Conservation (phyloP, 2,329 filamentous ascomycete genomes). For the Colletotrichum coccodes region DNA sequence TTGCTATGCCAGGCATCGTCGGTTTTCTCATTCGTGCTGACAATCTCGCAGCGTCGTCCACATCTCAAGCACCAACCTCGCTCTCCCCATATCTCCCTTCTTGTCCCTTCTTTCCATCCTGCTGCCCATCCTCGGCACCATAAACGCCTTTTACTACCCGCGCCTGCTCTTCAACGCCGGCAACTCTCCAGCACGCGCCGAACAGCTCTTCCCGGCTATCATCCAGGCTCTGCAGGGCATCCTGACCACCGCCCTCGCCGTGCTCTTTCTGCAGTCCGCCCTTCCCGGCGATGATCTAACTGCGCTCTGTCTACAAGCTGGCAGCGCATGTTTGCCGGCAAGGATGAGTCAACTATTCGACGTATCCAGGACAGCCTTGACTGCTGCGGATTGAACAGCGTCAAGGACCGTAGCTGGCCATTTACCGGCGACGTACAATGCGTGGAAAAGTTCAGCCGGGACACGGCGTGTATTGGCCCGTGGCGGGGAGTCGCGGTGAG, state of each 20-base stretch:
- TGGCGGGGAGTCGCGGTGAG: slow-evolving; percentile 68
- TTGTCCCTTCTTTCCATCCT: slow-evolving; percentile 50
- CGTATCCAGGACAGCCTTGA: slow-evolving; percentile 72
- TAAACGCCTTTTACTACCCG: slow-evolving; percentile 49
- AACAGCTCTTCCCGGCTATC: slow-evolving; percentile 35
- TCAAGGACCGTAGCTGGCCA: slow-evolving; percentile 71
- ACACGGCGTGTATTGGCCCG: slow-evolving; percentile 57
- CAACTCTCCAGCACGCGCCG: slow-evolving; percentile 13
- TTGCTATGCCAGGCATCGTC: neutral
- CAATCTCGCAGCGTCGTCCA: slow-evolving; percentile 47
- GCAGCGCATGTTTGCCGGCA: slow-evolving; percentile 61
- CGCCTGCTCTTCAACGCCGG: slow-evolving; percentile 40
- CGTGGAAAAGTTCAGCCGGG: slow-evolving; percentile 55
- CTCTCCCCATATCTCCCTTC: slow-evolving; percentile 49
- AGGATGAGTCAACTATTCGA: slow-evolving; percentile 61
- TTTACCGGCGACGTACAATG: slow-evolving; percentile 58
- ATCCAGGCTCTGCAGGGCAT: slow-evolving; percentile 55
- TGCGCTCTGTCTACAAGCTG: slow-evolving; percentile 69
- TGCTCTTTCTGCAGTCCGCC: slow-evolving; percentile 50
- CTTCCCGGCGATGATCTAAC: slow-evolving; percentile 45
- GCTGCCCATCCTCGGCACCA: slow-evolving; percentile 50
- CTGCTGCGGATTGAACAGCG: slow-evolving; percentile 72
- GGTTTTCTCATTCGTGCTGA: neutral
- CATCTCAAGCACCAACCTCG: slow-evolving; percentile 48
- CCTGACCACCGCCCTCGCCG: slow-evolving; percentile 54